Evolutionary conservation across 1,139 yeast species (phyloP).

Genomic region (Geotrichum europaeum): DNA sequence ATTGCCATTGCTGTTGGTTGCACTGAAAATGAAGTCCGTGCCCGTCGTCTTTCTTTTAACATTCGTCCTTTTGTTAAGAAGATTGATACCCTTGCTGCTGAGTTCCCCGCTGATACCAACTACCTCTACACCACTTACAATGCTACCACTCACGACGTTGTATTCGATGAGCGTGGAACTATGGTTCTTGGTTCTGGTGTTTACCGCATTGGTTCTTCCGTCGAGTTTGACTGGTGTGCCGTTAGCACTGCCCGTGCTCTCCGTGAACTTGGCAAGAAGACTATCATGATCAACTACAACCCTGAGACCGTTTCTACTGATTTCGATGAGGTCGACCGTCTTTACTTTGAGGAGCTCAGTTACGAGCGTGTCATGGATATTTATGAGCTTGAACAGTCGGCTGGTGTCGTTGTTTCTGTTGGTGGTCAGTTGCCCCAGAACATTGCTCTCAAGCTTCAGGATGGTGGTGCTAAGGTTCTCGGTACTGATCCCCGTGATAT

Average conservation of each 20-base stretch:
- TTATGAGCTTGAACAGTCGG: slow-evolving; percentile 83
- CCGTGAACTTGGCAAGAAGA: slow-evolving; percentile 79
- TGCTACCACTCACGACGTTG: slow-evolving; percentile 82
- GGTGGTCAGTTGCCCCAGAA: slow-evolving; percentile 99
- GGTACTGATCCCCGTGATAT: slow-evolving; percentile 99
- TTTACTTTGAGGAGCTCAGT: slow-evolving; percentile 92
- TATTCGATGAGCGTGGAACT: slow-evolving; percentile 78
- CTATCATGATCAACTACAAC: slow-evolving; percentile 95
- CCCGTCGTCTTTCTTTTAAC: slow-evolving; percentile 83
- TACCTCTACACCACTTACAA: slow-evolving; percentile 93
- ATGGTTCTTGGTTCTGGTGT: slow-evolving; percentile 94
- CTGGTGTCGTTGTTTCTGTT: slow-evolving; percentile 94
- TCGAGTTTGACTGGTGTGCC: slow-evolving; percentile 95
- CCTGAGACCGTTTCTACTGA: slow-evolving; percentile 99
- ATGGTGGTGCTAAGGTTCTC: slow-evolving; percentile 89
- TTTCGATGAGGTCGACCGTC: slow-evolving; percentile 96
- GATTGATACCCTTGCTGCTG: slow-evolving; percentile 98
- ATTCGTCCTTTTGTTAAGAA: slow-evolving; percentile 92
- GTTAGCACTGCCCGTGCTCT: slow-evolving; percentile 92
- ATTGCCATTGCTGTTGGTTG: slow-evolving; percentile 85
- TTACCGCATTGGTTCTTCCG: slow-evolving; percentile 90
- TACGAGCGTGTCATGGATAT: slow-evolving; percentile 94
- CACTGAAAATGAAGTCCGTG: slow-evolving; percentile 88
- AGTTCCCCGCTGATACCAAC: slow-evolving; percentile 95
- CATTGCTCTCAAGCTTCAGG: slow-evolving; percentile 87